A percentile compares a stretch with the other conserved stretches of the same genome.
These are phyloP conservation scores for Nicotiana paniculata DNA, from an alignment of 257 asterid genomes.

Conservation along the genomic window DNA sequence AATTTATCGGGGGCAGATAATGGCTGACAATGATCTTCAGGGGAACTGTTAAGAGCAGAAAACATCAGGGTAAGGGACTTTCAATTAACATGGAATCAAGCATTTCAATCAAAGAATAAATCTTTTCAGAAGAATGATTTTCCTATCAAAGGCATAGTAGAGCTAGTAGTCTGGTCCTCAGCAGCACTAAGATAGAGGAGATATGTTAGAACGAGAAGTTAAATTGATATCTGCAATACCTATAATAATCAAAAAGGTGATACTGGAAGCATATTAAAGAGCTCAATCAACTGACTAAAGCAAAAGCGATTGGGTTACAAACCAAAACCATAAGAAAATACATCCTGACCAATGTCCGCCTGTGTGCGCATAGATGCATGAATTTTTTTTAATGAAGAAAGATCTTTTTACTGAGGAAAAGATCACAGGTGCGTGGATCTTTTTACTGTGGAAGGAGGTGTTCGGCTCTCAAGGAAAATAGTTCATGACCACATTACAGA, in stretches of 20 bases:
- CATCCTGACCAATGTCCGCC: background rate
- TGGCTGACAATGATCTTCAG: slow-evolving; percentile 41
- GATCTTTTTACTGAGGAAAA: background rate
- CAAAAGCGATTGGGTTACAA: background rate
- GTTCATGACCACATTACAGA: background rate
- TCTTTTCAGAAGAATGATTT: background rate
- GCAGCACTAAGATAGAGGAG: background rate
- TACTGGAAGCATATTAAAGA: background rate
- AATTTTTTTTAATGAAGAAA: background rate
- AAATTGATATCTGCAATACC: background rate
- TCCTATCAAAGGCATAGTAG: background rate
- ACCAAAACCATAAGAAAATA: background rate
- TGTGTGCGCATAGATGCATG: background rate
- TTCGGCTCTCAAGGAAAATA: background rate
- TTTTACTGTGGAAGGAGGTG: background rate
- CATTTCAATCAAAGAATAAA: background rate
- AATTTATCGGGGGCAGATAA: slow-evolving; percentile 43
- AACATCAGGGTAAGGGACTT: slow-evolving; percentile 11
- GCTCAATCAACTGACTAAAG: background rate
- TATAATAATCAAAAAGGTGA: background rate
- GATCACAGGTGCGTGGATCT: background rate
- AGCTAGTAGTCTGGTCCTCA: background rate
- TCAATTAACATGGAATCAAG: slow-evolving; percentile 11
- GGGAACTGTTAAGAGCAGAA: slow-evolving; percentile 44
- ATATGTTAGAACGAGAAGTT: background rate